Evolutionary conservation across 495 filamentous ascomycete species (phyloP).

Genomic region (Margaritispora aquatica): DNA sequence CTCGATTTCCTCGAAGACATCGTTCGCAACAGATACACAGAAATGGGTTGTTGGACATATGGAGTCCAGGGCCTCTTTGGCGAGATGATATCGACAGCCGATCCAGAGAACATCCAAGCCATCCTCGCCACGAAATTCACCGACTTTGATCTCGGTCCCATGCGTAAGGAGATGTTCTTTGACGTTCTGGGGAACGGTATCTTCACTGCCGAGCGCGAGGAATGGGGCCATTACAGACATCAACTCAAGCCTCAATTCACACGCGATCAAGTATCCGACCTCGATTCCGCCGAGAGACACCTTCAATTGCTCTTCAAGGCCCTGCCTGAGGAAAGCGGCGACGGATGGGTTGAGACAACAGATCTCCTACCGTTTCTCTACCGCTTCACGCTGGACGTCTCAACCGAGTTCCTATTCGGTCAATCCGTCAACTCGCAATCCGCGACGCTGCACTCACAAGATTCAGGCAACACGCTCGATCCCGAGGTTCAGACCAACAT

Average conservation of each 20-base stretch:
- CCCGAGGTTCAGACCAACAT: constrained; percentile 1
- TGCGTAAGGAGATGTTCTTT: constrained; percentile 19
- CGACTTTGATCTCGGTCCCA: constrained; percentile 27
- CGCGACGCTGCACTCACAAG: constrained; percentile 7
- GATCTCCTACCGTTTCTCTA: constrained; percentile 56
- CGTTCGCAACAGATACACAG: constrained; percentile 1
- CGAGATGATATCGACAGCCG: constrained; percentile 5
- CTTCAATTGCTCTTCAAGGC: constrained; percentile 33
- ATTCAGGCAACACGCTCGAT: constrained; percentile 6
- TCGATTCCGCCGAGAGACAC: constrained; percentile 45
- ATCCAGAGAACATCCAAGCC: constrained; percentile 32
- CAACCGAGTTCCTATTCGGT: constrained; percentile 64
- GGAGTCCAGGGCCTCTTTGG: constrained; percentile 6
- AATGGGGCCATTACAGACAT: constrained; percentile 30
- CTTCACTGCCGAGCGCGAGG: constrained; percentile 37
- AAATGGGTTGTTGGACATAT: constrained; percentile 8
- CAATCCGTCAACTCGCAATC: constrained; percentile 21
- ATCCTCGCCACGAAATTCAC: constrained; percentile 31
- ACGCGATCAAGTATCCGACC: constrained; percentile 37
- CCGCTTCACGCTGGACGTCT: constrained; percentile 60
- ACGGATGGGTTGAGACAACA: constrained; percentile 23
- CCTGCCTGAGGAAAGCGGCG: constrained; percentile 27
- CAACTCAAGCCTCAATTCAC: constrained; percentile 37
- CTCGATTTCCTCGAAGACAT: constrained; percentile 19
- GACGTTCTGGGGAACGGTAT: constrained; percentile 38